Percentiles rank a stretch among this genome's conserved stretches.
Conservation (phyloP, 2,329 filamentous ascomycete genomes). For the Colletotrichum sp. region DNA sequence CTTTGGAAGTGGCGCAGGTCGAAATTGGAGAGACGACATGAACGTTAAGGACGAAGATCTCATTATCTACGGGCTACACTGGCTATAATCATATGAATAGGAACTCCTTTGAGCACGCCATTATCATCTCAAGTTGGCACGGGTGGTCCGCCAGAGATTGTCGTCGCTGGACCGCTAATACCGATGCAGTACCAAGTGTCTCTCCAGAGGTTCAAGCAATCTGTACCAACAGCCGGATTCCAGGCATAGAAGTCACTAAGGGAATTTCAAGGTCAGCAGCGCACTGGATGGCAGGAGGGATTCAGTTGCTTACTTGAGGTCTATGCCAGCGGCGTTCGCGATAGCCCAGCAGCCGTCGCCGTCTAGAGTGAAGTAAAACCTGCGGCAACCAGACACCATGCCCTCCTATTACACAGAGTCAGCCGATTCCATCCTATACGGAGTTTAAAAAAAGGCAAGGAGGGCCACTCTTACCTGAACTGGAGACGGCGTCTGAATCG, state of each 20-base stretch:
- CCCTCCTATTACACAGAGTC: not conserved
- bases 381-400: not conserved
- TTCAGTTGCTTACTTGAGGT: not conserved
- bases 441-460: not conserved
- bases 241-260: not conserved
- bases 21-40: not conserved
- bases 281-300: not conserved
- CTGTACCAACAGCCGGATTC: not conserved
- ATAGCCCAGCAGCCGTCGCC: constrained; percentile 12
- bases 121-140: not conserved
- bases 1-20: not conserved
- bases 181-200: not conserved
- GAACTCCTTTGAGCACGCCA: not conserved
- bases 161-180: not conserved
- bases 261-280: not conserved
- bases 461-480: not conserved
- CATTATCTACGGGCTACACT: not conserved
- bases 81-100: not conserved
- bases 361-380: not conserved
- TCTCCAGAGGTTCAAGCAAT: not conserved
- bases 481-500: not conserved
- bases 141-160: not conserved
- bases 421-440: fast-evolving
- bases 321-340: not conserved
- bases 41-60: not conserved